Conservation (phyloP, 208 protist species). For the Porcisia hertigi region DNA sequence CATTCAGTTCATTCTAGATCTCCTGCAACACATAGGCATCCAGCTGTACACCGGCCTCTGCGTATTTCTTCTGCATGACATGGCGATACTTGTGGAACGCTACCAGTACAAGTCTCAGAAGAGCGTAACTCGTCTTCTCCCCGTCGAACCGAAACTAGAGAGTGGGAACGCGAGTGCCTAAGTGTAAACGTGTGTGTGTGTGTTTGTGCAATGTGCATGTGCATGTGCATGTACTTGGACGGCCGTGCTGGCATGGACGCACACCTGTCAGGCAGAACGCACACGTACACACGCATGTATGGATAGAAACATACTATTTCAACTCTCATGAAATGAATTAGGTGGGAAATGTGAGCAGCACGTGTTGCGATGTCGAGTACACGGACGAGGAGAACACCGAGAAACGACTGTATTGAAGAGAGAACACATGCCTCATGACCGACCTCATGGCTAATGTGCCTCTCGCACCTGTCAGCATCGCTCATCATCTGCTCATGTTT, state of each 20-base stretch:
- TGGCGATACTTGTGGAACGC: constrained; percentile 66
- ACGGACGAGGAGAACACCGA: neutral
- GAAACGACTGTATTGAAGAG: neutral
- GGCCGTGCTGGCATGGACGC: neutral
- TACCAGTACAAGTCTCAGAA: constrained; percentile 70
- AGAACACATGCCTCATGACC: neutral
- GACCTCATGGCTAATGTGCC: neutral
- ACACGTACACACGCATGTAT: neutral
- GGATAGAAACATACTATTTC: neutral
- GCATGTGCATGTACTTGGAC: neutral
- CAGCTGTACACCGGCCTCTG: constrained; percentile 68
- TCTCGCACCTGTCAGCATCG: neutral
- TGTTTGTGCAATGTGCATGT: no score
- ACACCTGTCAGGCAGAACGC: neutral
- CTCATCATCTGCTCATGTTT: neutral
- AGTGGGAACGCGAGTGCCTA: constrained; percentile 17
- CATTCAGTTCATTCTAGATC: constrained; percentile 40
- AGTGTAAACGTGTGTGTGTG: constrained; percentile 3
- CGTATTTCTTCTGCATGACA: constrained; percentile 76
- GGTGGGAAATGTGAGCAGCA: neutral
- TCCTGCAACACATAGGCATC: constrained; percentile 49
- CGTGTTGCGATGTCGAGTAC: neutral
- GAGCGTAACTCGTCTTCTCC: constrained; percentile 57
- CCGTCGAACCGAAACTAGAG: constrained; percentile 64
- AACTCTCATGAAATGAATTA: neutral